Evolutionary conservation across 805 yeast genomes (phyloP).

Genomic region (Limtongia smithiae): DNA sequence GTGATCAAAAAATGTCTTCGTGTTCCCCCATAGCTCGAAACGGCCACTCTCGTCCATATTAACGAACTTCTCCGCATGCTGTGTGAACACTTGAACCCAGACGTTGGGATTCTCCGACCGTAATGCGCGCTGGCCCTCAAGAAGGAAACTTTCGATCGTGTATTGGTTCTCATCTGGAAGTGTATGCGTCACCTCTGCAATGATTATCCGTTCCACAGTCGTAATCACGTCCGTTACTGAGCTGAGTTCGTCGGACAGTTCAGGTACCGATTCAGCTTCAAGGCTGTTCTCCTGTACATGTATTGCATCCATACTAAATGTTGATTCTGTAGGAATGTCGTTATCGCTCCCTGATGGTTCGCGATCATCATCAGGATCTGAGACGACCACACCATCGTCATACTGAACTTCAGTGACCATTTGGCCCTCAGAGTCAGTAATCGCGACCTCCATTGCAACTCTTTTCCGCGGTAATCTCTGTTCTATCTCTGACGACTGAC

Average conservation of each 20-base stretch:
- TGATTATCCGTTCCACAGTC: no score
- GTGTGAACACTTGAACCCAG: constrained; percentile 1
- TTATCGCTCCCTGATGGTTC: background rate
- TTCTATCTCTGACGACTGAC: constrained; percentile 21
- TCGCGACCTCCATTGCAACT: background rate
- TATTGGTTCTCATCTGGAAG: background rate
- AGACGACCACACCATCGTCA: background rate
- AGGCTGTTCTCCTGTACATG: no score
- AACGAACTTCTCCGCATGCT: constrained; percentile 1
- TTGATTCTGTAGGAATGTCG: no score
- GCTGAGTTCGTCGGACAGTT: no score
- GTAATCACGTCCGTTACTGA: no score
- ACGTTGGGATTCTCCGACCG: constrained; percentile 4
- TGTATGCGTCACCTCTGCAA: no score
- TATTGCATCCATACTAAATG: no score
- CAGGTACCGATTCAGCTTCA: no score
- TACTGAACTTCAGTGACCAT: background rate
- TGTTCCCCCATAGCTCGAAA: background rate
- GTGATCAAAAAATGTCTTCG: background rate
- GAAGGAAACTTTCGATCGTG: constrained; percentile 2
- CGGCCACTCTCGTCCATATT: background rate
- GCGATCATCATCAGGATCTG: background rate
- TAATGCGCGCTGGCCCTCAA: constrained; percentile 9
- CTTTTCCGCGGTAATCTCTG: constrained; percentile 23
- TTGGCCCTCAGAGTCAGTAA: no score